A percentile compares a stretch with the other conserved stretches of the same genome.
phyloP scores from a whole-genome alignment of 306 rosid genomes.

The Styphnolobium japonicum region DNA sequence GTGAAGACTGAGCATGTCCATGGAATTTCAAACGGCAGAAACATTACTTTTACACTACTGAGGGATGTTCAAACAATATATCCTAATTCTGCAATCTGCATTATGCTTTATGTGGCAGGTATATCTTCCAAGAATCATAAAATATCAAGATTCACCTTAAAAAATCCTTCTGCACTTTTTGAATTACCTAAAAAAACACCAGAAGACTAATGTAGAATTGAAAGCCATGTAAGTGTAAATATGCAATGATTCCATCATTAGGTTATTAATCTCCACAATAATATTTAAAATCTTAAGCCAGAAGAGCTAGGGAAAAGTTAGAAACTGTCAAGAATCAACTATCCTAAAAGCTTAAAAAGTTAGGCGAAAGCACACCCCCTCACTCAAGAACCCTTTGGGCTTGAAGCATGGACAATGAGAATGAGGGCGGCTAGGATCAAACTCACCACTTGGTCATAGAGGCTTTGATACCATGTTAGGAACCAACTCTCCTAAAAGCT shows the following conservation, averaged over 20 bases:
- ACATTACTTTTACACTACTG: not conserved
- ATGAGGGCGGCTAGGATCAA: too few relatives aligned
- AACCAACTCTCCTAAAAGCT: too few relatives aligned
- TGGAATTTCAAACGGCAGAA: constrained; percentile 5
- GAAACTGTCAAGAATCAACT: too few relatives aligned
- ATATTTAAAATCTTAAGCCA: constrained; percentile 1
- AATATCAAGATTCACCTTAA: not conserved
- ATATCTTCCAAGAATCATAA: not conserved
- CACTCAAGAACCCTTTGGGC: too few relatives aligned
- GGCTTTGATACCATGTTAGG: too few relatives aligned
- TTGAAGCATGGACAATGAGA: too few relatives aligned
- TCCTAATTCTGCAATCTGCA: constrained; percentile 8
- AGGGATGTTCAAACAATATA: not conserved
- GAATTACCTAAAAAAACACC: constrained; percentile 5
- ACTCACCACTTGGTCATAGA: too few relatives aligned
- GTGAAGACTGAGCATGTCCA: not conserved
- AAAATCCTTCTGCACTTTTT: not conserved
- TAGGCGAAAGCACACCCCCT: too few relatives aligned
- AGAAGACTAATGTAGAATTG: constrained; percentile 6
- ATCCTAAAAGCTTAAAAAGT: too few relatives aligned
- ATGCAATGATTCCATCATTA: constrained; percentile 14
- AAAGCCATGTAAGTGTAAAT: not conserved
- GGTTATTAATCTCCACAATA: not conserved
- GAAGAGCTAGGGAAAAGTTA: not conserved
- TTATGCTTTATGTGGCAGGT: not conserved